Percentiles rank a stretch among this genome's conserved stretches.
phyloP scores from a whole-genome alignment of 768 basidiomycete genomes.

The Hypholoma fasciculare region DNA sequence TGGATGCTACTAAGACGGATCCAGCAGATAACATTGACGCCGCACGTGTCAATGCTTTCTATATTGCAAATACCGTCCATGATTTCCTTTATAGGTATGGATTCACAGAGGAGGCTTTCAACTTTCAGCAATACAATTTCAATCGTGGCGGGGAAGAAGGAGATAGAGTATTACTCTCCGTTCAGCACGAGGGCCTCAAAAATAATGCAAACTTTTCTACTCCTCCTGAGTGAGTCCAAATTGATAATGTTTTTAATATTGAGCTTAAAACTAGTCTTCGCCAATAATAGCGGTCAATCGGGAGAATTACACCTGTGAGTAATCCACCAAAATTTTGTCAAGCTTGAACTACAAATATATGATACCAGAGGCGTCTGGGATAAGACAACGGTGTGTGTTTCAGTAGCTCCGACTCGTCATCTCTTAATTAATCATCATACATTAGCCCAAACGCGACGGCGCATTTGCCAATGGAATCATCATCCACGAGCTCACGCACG shows the following conservation, averaged over 20 bases:
- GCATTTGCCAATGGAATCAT: constrained; percentile 63
- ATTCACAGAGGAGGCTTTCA: constrained; percentile 47
- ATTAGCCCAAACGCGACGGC: constrained; percentile 58
- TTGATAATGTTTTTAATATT: no score
- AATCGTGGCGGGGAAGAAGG: constrained; percentile 47
- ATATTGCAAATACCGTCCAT: constrained; percentile 59
- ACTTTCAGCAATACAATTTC: constrained; percentile 59
- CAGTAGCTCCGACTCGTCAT: no score
- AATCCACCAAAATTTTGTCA: no score
- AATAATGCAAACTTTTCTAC: constrained; percentile 43
- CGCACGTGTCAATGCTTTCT: constrained; percentile 57
- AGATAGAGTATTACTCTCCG: constrained; percentile 55
- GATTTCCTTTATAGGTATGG: constrained; percentile 45
- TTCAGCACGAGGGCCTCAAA: constrained; percentile 47
- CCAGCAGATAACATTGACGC: constrained; percentile 51
- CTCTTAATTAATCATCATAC: no score
- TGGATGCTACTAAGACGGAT: constrained; percentile 23
- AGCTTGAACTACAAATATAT: no score
- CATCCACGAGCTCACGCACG: constrained; percentile 52
- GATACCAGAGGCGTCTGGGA: no score
- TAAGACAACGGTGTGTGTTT: no score
- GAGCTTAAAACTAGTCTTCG: no score
- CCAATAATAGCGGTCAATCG: constrained; percentile 11
- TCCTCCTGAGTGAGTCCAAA: constrained; percentile 14
- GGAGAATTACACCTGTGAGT: constrained; percentile 23